Evolutionary conservation across 371 early-diverging fungal genomes (phyloP).

Genomic region (Choanephora cucurbitarum): DNA sequence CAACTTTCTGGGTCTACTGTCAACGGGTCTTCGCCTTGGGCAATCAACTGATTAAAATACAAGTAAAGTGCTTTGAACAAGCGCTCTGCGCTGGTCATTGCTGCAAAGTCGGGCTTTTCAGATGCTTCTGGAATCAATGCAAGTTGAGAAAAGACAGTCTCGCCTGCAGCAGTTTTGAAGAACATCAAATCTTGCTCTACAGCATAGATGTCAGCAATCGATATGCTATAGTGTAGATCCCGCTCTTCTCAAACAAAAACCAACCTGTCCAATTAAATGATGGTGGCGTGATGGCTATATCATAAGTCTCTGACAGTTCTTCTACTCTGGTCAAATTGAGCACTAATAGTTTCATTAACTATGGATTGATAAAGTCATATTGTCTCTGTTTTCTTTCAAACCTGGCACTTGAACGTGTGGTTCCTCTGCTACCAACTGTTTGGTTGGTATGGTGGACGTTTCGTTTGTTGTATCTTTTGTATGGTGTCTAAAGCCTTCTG

Average conservation of each 20-base stretch:
- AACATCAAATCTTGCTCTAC: slow-evolving; percentile 25
- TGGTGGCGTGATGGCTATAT: slow-evolving; percentile 22
- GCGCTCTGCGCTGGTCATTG: slow-evolving; percentile 34
- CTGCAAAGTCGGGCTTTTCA: slow-evolving; percentile 30
- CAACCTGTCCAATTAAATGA: slow-evolving; percentile 23
- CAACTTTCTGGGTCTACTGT: slow-evolving; percentile 17
- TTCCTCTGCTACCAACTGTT: not conserved
- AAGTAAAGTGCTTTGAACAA: slow-evolving; percentile 40
- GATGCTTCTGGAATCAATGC: slow-evolving; percentile 25
- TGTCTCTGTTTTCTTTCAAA: not conserved
- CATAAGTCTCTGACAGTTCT: slow-evolving; percentile 12
- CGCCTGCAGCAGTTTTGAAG: slow-evolving; percentile 24
- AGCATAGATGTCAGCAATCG: not conserved
- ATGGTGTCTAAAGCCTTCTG: not conserved
- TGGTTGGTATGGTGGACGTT: no score
- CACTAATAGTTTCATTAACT: not conserved
- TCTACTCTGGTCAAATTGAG: slow-evolving; percentile 4
- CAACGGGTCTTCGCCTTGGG: slow-evolving; percentile 2
- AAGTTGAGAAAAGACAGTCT: slow-evolving; percentile 24
- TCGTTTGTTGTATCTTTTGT: not conserved
- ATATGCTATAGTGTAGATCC: not conserved
- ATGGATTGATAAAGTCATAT: not conserved
- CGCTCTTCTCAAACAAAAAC: not conserved
- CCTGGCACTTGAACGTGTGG: not conserved
- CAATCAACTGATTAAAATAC: slow-evolving; percentile 31